A percentile compares a stretch with the other conserved stretches of the same genome.
Evolutionary conservation across 345 rosid genomes (phyloP).

Genomic region (Ricinus communis): DNA sequence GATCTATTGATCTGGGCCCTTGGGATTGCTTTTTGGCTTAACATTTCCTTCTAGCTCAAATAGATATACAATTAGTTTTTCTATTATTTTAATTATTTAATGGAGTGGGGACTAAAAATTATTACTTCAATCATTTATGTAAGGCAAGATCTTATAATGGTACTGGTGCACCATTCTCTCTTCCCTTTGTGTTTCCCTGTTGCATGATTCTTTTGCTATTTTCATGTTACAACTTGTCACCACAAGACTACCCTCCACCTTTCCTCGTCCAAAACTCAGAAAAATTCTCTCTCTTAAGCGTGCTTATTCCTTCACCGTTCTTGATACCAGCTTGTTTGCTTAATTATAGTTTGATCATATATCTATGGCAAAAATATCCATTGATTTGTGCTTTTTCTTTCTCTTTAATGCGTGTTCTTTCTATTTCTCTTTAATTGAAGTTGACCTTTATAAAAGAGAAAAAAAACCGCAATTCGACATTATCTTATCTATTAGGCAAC

Average conservation of each 20-base stretch:
- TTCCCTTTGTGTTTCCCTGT: neutral
- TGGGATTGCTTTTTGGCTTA: slow-evolving; percentile 21
- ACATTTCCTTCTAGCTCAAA: slow-evolving; percentile 1
- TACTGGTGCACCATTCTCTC: neutral
- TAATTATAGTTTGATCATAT: no score
- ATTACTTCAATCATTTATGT: slow-evolving; percentile 56
- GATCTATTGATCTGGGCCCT: slow-evolving; percentile 12
- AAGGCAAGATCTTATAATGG: neutral
- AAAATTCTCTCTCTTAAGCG: neutral
- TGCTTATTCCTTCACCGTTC: neutral
- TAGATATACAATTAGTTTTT: neutral
- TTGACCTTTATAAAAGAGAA: no score
- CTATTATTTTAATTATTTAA: neutral
- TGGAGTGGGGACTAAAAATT: slow-evolving; percentile 27
- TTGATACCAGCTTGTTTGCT: no score
- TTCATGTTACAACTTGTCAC: neutral
- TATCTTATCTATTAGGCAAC: no score
- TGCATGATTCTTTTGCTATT: neutral
- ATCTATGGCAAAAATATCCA: no score
- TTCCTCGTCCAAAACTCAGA: slow-evolving; percentile 5
- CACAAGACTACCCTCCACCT: neutral
- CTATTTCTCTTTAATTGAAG: no score
- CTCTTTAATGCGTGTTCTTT: no score
- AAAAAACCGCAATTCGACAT: no score
- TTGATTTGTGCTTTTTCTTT: no score